These are phyloP conservation scores for Neophaeococcomyces aloes DNA, from an alignment of 2,329 filamentous ascomycete genomes.

Conservation along the genomic window DNA sequence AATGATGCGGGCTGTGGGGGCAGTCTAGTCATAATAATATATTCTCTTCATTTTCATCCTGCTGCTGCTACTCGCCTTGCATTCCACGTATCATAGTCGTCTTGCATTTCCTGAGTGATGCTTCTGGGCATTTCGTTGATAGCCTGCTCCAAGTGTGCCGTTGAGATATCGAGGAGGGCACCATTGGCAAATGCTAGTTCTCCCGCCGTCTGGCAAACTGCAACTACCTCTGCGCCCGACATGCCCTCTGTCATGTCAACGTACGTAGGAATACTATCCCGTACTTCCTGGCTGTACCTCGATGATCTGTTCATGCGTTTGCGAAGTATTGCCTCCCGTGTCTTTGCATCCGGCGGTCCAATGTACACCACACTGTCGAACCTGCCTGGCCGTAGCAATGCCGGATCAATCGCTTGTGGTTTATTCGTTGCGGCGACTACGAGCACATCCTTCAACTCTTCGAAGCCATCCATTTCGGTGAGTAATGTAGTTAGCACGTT, in stretches of 20 bases:
- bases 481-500: slow-evolving; percentile 83
- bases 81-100: slow-evolving; percentile 19
- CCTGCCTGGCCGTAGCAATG: slow-evolving; percentile 72
- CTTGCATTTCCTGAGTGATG: slow-evolving; percentile 17
- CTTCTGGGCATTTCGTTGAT: slow-evolving; percentile 27
- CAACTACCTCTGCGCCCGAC: slow-evolving; percentile 73
- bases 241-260: slow-evolving; percentile 61
- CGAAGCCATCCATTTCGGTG: slow-evolving; percentile 94
- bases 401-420: slow-evolving; percentile 74
- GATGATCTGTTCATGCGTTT: slow-evolving; percentile 46
- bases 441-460: slow-evolving; percentile 69
- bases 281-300: slow-evolving; percentile 48
- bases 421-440: slow-evolving; percentile 88
- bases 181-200: slow-evolving; percentile 35
- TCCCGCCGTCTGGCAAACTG: slow-evolving; percentile 44
- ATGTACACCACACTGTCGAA: slow-evolving; percentile 82
- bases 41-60: neutral
- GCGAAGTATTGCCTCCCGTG: slow-evolving; percentile 64
- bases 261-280: slow-evolving; percentile 43
- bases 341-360: slow-evolving; percentile 62
- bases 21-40: too few species aligned
- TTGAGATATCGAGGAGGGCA: slow-evolving; percentile 25
- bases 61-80: slow-evolving; percentile 5
- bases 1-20: too few species aligned
- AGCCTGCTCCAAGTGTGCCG: slow-evolving; percentile 38